Base-by-base conservation (phyloP, 805 yeast species). In the Vanderwaltozyma polyspora region DNA sequence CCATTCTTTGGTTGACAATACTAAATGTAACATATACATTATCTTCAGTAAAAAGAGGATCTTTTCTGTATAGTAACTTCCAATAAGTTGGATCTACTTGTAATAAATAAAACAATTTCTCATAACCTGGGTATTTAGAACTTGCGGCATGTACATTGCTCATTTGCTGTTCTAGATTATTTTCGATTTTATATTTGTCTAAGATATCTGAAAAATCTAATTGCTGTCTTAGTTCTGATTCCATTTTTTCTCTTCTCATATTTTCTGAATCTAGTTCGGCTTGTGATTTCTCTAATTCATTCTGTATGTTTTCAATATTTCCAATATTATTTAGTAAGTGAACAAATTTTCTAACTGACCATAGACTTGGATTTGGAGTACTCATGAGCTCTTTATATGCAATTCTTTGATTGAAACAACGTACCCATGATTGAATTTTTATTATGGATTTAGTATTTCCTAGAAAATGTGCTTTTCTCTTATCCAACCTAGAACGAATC, bases 31-130 rank as follows among this genome's bases (percentile, higher is more conserved):
- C 45, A 36, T 47, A 62, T 13, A 41, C 46, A 35, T 52, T 53
- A 13, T 44, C 46, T 28, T 44, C 45, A 16, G 47, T 49, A 42
- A 53, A 53, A 3, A 36, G 42, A n/a, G 50, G 51, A 26, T 60
- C 57, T 8, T 55, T 46, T 12, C 62, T 54, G 36, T 74, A 70
- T 24, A 84, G 55, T 11, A 74, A 59, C 2, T 76, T 65, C 50
- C 87, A 67, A 48, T 89, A 89, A 1, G 57, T 53, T 0, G 94
- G 82, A 47, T 83, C 84, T 0, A 94, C 81, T 53, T 91, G 97
- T 29, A 91, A 56, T 18, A 89, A 59, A 49, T 79, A 91, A 45
- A 91, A 77, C 33, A 89, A 51, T 16, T 82, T 79, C 46, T 79
- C 95, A 55, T 80, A 82, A 5, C 48, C 44, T 25, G 52, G 48